phyloP scores from a whole-genome alignment of 805 yeast species.

The Lachancea meyersii region DNA sequence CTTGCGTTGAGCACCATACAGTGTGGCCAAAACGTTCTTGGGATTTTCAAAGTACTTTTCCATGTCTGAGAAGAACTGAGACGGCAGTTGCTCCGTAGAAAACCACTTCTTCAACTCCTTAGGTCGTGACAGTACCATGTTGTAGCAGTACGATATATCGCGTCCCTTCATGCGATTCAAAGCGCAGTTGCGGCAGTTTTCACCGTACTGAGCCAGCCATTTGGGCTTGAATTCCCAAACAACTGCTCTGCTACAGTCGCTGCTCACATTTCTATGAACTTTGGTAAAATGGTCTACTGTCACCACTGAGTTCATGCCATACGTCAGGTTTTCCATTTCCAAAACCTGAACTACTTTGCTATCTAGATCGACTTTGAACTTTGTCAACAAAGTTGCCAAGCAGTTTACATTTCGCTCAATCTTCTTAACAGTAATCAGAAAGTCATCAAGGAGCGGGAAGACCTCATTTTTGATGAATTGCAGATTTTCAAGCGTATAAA shows the following conservation, averaged over 20 bases:
- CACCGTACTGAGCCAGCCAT: constrained; percentile 21
- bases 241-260: background rate
- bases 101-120: constrained; percentile 12
- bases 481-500: constrained; percentile 17
- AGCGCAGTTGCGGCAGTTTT: constrained; percentile 21
- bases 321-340: constrained; percentile 19
- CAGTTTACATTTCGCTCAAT: constrained; percentile 1
- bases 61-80: constrained; percentile 14
- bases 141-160: constrained; percentile 21
- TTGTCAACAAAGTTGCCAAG: background rate
- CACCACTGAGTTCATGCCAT: background rate
- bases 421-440: background rate
- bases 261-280: constrained; percentile 10
- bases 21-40: constrained; percentile 19
- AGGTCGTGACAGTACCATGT: constrained; percentile 12
- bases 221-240: constrained; percentile 31
- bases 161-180: constrained; percentile 22
- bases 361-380: constrained; percentile 10
- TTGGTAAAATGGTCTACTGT: constrained; percentile 24
- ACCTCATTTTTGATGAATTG: constrained; percentile 13
- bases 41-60: constrained; percentile 17
- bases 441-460: constrained; percentile 13
- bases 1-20: constrained; percentile 22
- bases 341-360: constrained; percentile 12
- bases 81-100: constrained; percentile 9